Evolutionary conservation across 495 filamentous ascomycete genomes (phyloP).

Genomic region (Mytilinidion resinicola): DNA sequence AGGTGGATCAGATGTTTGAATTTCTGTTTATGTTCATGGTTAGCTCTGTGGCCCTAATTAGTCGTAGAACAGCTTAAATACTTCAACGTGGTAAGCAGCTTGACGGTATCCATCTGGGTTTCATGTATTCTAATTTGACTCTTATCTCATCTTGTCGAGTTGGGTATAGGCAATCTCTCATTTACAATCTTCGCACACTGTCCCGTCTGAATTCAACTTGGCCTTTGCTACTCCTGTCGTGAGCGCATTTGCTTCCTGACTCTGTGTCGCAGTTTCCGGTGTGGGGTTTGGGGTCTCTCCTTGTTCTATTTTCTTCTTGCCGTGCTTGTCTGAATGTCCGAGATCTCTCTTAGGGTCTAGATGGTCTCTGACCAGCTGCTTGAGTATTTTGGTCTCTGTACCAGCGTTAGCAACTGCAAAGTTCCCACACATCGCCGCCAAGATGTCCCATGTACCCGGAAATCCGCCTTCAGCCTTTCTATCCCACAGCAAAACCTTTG

Average conservation of each 20-base stretch:
- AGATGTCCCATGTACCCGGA: slow-evolving; percentile 54
- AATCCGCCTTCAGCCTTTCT: slow-evolving; percentile 84
- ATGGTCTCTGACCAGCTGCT: slow-evolving; percentile 76
- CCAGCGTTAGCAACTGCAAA: background rate
- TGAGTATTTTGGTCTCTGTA: slow-evolving; percentile 79
- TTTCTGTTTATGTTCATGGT: no score
- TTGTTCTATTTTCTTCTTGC: slow-evolving; percentile 19
- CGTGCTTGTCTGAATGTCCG: slow-evolving; percentile 55
- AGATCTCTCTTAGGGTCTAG: slow-evolving; percentile 70
- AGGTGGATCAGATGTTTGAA: no score
- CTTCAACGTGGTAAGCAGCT: no score
- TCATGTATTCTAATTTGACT: no score
- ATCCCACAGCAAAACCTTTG: slow-evolving; percentile 69
- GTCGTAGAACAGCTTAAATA: no score
- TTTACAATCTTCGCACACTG: background rate
- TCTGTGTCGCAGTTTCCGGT: no score
- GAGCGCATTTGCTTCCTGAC: background rate
- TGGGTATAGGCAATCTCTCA: background rate
- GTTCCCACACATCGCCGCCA: slow-evolving; percentile 1
- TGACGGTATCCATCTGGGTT: no score
- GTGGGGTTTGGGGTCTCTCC: background rate
- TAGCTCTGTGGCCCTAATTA: no score
- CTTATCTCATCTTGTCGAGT: background rate
- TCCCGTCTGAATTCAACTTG: background rate
- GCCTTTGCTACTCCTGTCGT: background rate